These are phyloP conservation scores for Sugiyamaella pinicola DNA, from an alignment of 1,139 yeast genomes.

Conservation along the genomic window DNA sequence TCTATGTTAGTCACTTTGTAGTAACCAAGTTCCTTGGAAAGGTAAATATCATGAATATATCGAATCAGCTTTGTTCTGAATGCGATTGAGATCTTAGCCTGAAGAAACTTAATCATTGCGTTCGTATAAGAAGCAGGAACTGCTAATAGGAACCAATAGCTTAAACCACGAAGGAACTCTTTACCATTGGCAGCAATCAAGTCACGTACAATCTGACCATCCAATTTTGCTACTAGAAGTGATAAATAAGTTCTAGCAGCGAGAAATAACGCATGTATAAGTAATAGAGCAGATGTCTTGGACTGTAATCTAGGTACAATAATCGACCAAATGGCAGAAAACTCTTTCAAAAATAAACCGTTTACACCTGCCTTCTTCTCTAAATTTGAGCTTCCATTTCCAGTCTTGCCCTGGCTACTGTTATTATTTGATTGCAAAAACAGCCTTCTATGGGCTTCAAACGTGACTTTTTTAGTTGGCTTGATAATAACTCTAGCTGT, in stretches of 20 bases:
- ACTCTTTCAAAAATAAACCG: constrained; percentile 71
- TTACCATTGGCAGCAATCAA: constrained; percentile 80
- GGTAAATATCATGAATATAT: constrained; percentile 86
- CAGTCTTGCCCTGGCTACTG: constrained; percentile 42
- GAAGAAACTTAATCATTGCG: constrained; percentile 82
- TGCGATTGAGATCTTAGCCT: constrained; percentile 74
- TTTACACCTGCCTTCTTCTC: constrained; percentile 43
- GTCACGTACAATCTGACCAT: constrained; percentile 90
- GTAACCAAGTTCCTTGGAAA: constrained; percentile 79
- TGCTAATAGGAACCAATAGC: constrained; percentile 86
- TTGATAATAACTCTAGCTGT: constrained; percentile 55
- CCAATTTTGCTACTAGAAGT: constrained; percentile 80
- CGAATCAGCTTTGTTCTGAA: constrained; percentile 84
- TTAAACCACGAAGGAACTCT: constrained; percentile 73
- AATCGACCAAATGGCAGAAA: constrained; percentile 76
- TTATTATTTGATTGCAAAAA: constrained; percentile 53
- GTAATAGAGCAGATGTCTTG: constrained; percentile 65
- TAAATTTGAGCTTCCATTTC: constrained; percentile 18
- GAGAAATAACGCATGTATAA: constrained; percentile 74
- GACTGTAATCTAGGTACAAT: constrained; percentile 73
- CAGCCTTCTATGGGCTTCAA: constrained; percentile 68
- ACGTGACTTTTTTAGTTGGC: constrained; percentile 60
- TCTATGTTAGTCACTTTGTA: constrained; percentile 60
- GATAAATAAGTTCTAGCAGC: constrained; percentile 86
- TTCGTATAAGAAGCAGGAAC: constrained; percentile 93